phyloP scores from a whole-genome alignment of 306 rosid species.

The Sicyos edulis region DNA sequence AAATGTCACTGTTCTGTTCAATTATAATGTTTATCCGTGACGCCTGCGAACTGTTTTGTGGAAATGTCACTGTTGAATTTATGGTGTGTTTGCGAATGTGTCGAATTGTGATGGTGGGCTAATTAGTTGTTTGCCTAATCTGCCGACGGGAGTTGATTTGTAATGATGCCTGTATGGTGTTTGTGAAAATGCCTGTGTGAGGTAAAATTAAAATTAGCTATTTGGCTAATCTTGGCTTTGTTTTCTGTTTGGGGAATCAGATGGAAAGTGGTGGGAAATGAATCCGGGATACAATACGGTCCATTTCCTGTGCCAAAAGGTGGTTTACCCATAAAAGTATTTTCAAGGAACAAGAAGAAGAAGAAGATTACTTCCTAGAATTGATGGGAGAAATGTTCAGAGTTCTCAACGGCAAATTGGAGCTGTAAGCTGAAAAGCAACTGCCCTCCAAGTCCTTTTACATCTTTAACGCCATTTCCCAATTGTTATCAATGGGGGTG shows the following conservation, averaged over 20 bases:
- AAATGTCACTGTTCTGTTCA: not conserved
- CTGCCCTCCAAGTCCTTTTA: not conserved
- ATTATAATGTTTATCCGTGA: not conserved
- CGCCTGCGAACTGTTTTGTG: not conserved
- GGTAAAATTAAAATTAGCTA: not conserved
- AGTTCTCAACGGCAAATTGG: slow-evolving; percentile 33
- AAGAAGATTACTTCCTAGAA: slow-evolving; percentile 24
- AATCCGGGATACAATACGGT: slow-evolving; percentile 69
- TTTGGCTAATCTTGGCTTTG: slow-evolving; percentile 8
- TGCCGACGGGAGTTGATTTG: no score
- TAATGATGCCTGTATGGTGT: not conserved
- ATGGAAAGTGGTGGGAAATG: slow-evolving; percentile 61
- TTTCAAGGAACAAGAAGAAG: slow-evolving; percentile 33
- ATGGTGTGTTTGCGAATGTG: no score
- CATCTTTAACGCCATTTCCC: slow-evolving; percentile 4
- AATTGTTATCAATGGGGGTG: not conserved
- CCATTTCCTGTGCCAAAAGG: slow-evolving; percentile 92
- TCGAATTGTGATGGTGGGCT: no score
- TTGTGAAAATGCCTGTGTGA: not conserved
- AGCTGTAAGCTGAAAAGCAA: slow-evolving; percentile 27
- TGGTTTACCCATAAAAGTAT: slow-evolving; percentile 65
- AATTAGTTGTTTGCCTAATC: no score
- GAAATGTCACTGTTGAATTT: not conserved
- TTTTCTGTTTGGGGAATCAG: slow-evolving; percentile 29
- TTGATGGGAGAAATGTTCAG: not conserved